A percentile compares a stretch with the other conserved stretches of the same genome.
These are phyloP conservation scores for Dimocarpus longan DNA, from an alignment of 345 rosid genomes.

Conservation along the genomic window DNA sequence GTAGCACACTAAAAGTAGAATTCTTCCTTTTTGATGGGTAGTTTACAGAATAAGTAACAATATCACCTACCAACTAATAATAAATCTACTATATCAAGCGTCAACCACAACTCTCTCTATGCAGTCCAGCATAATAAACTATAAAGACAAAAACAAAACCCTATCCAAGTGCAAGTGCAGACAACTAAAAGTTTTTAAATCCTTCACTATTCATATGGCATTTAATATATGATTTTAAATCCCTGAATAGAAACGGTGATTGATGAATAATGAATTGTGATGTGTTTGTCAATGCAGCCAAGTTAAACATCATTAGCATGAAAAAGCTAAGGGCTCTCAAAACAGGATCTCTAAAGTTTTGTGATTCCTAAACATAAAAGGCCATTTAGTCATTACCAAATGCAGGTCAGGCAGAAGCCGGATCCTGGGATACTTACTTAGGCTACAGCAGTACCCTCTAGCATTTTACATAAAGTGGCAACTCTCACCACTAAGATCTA, in stretches of 20 bases:
- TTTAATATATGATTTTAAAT: background rate
- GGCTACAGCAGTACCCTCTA: background rate
- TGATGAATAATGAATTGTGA: background rate
- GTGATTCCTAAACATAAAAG: background rate
- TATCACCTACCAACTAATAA: background rate
- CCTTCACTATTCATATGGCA: background rate
- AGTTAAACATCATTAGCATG: constrained; percentile 3
- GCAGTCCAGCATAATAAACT: background rate
- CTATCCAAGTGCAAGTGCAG: background rate
- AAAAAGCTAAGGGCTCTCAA: background rate
- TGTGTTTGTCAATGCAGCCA: background rate
- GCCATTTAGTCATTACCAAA: background rate
- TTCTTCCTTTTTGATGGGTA: background rate
- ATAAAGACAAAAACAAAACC: background rate
- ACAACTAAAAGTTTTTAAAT: background rate
- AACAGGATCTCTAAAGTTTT: background rate
- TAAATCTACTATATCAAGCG: background rate
- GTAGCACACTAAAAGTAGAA: background rate
- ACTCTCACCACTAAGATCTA: background rate
- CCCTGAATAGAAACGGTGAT: background rate
- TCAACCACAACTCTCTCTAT: background rate
- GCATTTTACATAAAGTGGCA: constrained; percentile 1
- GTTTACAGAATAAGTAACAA: background rate
- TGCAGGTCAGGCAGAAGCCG: background rate
- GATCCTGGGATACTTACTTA: background rate